A percentile compares a stretch with the other conserved stretches of the same genome.
These are phyloP conservation scores for Westerdykella ornata DNA, from an alignment of 2,329 filamentous ascomycete genomes.

Conservation along the genomic window DNA sequence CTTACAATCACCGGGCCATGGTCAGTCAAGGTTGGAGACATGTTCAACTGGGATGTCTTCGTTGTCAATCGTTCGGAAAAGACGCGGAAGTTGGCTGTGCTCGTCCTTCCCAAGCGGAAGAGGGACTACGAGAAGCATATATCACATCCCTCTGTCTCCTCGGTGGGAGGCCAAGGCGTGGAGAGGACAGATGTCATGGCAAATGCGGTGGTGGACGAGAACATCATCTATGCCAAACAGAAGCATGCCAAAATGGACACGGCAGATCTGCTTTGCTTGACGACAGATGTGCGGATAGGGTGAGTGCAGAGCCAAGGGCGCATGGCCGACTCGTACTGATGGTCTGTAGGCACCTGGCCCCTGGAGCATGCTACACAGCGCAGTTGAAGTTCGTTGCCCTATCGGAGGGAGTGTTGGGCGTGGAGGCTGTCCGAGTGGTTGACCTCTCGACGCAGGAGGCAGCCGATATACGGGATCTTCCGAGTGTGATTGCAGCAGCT, in stretches of 20 bases:
- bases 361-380: slow-evolving; percentile 65
- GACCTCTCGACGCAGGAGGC: slow-evolving; percentile 69
- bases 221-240: slow-evolving; percentile 64
- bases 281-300: slow-evolving; percentile 67
- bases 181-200: slow-evolving; percentile 43
- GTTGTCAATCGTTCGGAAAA: slow-evolving; percentile 63
- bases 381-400: slow-evolving; percentile 67
- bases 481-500: slow-evolving; percentile 51
- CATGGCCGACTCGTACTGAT: slow-evolving; percentile 8
- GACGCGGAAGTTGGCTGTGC: slow-evolving; percentile 62
- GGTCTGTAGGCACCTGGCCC: slow-evolving; percentile 54
- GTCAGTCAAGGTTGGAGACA: slow-evolving; percentile 55
- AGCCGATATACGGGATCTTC: slow-evolving; percentile 68
- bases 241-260: slow-evolving; percentile 57
- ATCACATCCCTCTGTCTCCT: slow-evolving; percentile 41
- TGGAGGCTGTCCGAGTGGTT: slow-evolving; percentile 67
- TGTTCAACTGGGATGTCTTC: slow-evolving; percentile 67
- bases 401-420: slow-evolving; percentile 56
- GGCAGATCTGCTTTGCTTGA: slow-evolving; percentile 66
- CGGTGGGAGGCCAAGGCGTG: slow-evolving; percentile 26
- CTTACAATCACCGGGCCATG: slow-evolving; percentile 64
- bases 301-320: slow-evolving; percentile 28
- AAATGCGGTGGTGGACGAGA: slow-evolving; percentile 65
- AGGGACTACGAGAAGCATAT: slow-evolving; percentile 42
- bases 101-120: slow-evolving; percentile 60